Percentiles rank a stretch among this genome's conserved stretches.
Conservation (phyloP, 129 eudicot species). For the Saussurea involucrata region DNA sequence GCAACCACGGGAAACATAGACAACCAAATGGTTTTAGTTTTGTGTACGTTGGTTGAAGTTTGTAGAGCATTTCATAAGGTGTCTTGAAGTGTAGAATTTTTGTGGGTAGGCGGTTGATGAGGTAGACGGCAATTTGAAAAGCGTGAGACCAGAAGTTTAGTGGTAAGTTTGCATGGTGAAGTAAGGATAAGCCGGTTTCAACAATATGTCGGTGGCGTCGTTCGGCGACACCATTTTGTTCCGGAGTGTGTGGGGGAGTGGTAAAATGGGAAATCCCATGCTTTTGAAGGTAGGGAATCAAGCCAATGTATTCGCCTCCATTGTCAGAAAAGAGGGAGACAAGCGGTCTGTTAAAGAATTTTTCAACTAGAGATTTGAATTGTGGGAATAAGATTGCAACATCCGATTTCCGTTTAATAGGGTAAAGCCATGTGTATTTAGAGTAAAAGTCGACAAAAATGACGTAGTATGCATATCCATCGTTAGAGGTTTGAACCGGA, state of each 20-base stretch:
- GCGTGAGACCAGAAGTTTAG: too few relatives aligned
- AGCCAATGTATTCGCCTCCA: background rate
- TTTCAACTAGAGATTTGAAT: background rate
- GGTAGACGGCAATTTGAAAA: too few relatives aligned
- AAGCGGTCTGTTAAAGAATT: background rate
- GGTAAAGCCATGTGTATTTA: background rate
- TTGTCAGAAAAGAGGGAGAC: too few relatives aligned
- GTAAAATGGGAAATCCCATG: background rate
- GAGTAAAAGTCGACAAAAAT: background rate
- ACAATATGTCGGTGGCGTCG: background rate
- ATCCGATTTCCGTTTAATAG: background rate
- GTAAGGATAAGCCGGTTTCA: too few relatives aligned
- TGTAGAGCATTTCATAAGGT: too few relatives aligned
- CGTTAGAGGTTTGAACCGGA: too few relatives aligned
- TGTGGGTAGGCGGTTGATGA: too few relatives aligned
- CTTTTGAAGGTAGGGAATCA: background rate
- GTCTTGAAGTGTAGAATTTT: too few relatives aligned
- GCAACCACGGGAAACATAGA: too few relatives aligned
- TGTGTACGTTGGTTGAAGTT: too few relatives aligned
- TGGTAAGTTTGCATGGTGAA: too few relatives aligned
- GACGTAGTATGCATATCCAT: background rate
- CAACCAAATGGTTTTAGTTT: too few relatives aligned
- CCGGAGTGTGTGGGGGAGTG: background rate
- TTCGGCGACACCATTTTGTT: background rate
- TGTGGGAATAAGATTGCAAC: background rate